These are phyloP conservation scores for Lactarius akahatsu DNA, from an alignment of 768 basidiomycete species.

Conservation along the genomic window DNA sequence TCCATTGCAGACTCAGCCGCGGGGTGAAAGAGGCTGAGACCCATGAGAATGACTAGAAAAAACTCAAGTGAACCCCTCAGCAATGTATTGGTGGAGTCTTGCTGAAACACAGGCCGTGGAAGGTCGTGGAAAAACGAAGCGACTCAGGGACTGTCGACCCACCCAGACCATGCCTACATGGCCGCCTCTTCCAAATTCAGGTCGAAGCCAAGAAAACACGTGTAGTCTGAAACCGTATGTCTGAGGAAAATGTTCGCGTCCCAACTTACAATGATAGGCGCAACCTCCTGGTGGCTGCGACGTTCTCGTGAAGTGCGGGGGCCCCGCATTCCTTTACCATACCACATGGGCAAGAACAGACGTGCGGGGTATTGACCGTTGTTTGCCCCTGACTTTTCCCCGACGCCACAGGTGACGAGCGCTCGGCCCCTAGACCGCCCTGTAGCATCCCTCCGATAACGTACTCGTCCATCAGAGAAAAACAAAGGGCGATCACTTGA, in stretches of 20 bases:
- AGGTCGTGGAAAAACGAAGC: not conserved
- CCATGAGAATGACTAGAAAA: not conserved
- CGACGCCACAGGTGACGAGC: not conserved
- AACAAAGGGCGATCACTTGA: not conserved
- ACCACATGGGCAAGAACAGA: not conserved
- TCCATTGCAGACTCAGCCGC: not conserved
- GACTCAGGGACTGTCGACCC: not conserved
- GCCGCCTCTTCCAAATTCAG: not conserved
- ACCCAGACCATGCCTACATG: not conserved
- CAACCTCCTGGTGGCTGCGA: not conserved
- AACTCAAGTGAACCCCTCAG: not conserved
- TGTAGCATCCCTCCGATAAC: not conserved
- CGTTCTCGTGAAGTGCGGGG: not conserved
- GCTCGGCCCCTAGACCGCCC: not conserved
- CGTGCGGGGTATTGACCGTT: not conserved
- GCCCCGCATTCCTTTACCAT: not conserved
- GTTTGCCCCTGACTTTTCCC: not conserved
- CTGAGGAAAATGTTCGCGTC: not conserved
- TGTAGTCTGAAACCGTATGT: not conserved
- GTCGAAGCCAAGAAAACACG: not conserved
- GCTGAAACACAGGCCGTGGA: not conserved
- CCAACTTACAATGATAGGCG: not conserved
- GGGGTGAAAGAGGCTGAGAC: not conserved
- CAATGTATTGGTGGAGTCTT: not conserved
- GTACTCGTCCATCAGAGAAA: not conserved